A percentile compares a stretch with the other conserved stretches of the same genome.
Conservation (phyloP, 306 rosid genomes). For the Vigna mungo region DNA sequence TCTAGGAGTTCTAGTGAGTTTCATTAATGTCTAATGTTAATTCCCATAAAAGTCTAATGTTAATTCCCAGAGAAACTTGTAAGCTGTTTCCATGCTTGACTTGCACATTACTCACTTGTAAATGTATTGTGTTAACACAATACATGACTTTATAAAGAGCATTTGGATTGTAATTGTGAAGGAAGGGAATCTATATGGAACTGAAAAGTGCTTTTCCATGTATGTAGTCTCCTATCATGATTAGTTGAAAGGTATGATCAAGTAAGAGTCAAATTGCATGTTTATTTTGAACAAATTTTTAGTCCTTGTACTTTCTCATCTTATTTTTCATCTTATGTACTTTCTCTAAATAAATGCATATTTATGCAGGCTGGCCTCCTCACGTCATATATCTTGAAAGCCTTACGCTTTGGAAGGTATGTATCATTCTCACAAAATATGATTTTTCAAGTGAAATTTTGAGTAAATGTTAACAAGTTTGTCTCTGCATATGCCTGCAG, state of each 20-base stretch:
- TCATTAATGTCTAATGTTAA: no score
- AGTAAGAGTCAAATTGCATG: not conserved
- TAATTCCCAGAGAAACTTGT: no score
- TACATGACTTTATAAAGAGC: conserved; percentile 4
- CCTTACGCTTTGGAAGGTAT: conserved; percentile 76
- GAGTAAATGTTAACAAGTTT: conserved; percentile 8
- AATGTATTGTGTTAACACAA: not conserved
- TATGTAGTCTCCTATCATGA: not conserved
- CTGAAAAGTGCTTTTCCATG: not conserved
- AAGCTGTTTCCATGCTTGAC: conserved; percentile 7
- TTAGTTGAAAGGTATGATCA: not conserved
- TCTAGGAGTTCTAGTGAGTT: conserved; percentile 78
- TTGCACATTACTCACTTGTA: not conserved
- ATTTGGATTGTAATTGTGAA: not conserved
- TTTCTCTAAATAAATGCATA: conserved; percentile 18
- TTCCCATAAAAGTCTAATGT: no score
- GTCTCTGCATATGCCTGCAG: conserved; percentile 53
- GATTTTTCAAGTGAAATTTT: conserved; percentile 15
- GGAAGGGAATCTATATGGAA: not conserved
- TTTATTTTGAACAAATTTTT: not conserved
- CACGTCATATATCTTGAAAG: conserved; percentile 76
- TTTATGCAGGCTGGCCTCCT: conserved; percentile 75
- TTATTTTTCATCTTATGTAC: not conserved
- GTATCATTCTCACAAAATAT: conserved; percentile 22
- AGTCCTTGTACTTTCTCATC: not conserved